A percentile compares a stretch with the other conserved stretches of the same genome.
Evolutionary conservation across 2,329 filamentous ascomycete genomes (phyloP).

Genomic region (Diaporthe longicolla): DNA sequence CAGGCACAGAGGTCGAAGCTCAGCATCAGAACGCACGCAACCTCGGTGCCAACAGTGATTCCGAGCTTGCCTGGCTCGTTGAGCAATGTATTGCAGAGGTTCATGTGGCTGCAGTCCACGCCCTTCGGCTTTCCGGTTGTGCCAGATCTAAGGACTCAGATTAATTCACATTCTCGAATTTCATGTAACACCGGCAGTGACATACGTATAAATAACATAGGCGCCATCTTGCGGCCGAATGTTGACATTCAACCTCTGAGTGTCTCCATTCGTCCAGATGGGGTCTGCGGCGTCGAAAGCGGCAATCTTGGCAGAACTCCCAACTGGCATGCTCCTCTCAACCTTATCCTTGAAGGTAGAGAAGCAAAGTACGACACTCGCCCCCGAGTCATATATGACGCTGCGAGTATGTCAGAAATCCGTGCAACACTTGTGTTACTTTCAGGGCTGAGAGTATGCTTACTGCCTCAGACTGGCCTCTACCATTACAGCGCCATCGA

Average conservation of each 20-base stretch:
- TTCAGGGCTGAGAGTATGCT: conserved; percentile 59
- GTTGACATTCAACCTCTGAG: conserved; percentile 44
- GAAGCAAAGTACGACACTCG: conserved; percentile 29
- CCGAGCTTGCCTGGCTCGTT: conserved; percentile 65
- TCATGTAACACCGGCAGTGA: no score
- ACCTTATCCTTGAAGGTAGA: conserved; percentile 32
- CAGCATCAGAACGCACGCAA: conserved; percentile 70
- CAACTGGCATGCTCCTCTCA: conserved; percentile 31
- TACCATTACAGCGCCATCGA: conserved; percentile 68
- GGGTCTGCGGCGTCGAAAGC: conserved; percentile 35
- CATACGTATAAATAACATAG: conserved; percentile 65
- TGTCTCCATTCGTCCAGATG: conserved; percentile 39
- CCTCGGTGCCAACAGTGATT: conserved; percentile 63
- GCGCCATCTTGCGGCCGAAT: conserved; percentile 56
- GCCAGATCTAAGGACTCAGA: conserved; percentile 54
- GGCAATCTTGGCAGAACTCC: conserved; percentile 5
- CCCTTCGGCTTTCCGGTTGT: conserved; percentile 72
- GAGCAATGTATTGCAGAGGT: conserved; percentile 68
- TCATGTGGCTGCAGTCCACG: conserved; percentile 69
- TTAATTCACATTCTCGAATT: not conserved
- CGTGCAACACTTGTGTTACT: conserved; percentile 44
- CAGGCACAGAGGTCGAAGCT: conserved; percentile 75
- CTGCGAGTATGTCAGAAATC: conserved; percentile 10
- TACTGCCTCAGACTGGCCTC: conserved; percentile 64
- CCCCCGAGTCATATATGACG: conserved; percentile 36